Base-by-base conservation (phyloP, 1,139 yeast species). In the Candida sanyaensis region DNA sequence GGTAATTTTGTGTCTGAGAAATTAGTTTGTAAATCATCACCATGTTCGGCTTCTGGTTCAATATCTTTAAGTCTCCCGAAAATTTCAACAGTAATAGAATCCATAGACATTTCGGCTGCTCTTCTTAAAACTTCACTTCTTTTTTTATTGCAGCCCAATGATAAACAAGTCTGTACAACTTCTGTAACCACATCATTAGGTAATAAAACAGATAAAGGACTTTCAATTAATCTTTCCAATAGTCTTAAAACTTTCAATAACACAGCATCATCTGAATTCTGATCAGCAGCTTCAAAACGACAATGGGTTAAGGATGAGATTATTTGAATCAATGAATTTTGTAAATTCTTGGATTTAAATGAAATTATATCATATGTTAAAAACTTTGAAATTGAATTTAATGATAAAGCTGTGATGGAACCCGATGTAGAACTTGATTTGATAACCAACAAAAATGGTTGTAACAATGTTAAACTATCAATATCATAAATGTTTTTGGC, bases 241-340 rank as follows among this genome's bases (percentile, higher is more conserved):
- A 93, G 71, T 40, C 87, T 74, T 55, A 95, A 78, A 24, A 95
- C 96, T 60, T 89, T 89, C 46, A 92, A 75, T 46, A 95, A 71
- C 5, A 95, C 95, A 0, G 96, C 89, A 61, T 95, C 99, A 66
- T 95, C 99, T 37, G 92, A 86, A 38, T 86, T 81, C 63, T 91
- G 96, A 62, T 92, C 97, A 0, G 96, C 88, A 1, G 97, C 97
- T 69, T 93, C 98, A 63, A 93, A 95, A 34, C 97, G 81, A 66
- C 99, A 93, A 61, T 91, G 97, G 0, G 98, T 89, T 50, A 95
- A 77, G 0, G 97, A 87, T 13, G 88, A 80, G 17, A 86, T 79
- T 48, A 86, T 74, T 57, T 84, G 86, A 11, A 83, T 74, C 54
- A 87, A 68, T 27, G 86, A 64, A 44, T 67, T 72, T 44, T 73